A percentile compares a stretch with the other conserved stretches of the same genome.
These are phyloP conservation scores for Phyllosticta capitalensis DNA, from an alignment of 2,329 filamentous ascomycete species.

Conservation along the genomic window DNA sequence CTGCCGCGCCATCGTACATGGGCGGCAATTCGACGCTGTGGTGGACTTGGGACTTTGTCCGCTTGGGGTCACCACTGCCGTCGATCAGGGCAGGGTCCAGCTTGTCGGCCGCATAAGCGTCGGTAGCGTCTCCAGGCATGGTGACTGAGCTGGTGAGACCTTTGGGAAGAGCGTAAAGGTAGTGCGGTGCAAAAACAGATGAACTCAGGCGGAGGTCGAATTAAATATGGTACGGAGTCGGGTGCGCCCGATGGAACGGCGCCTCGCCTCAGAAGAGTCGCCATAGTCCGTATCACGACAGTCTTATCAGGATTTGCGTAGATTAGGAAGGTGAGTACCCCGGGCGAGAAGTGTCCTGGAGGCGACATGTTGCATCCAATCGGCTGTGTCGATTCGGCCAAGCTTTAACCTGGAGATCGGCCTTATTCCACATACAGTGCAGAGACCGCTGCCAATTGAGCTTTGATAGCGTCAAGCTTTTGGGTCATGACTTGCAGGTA, in stretches of 20 bases:
- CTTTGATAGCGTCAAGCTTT: background rate
- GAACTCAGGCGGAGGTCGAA: background rate
- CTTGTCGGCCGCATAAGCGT: conserved; percentile 18
- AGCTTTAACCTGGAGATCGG: background rate
- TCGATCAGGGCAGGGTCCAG: conserved; percentile 26
- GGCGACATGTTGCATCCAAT: background rate
- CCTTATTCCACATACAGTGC: background rate
- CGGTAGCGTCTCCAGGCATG: conserved; percentile 15
- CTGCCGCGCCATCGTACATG: conserved; percentile 30
- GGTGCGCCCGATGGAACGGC: background rate
- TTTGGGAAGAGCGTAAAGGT: background rate
- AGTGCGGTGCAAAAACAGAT: background rate
- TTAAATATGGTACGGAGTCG: conserved; percentile 1
- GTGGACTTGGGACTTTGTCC: conserved; percentile 19
- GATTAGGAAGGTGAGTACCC: background rate
- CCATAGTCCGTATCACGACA: background rate
- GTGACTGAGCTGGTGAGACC: background rate
- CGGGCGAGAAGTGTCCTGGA: background rate
- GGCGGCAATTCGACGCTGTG: conserved; percentile 18
- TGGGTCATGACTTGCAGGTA: background rate
- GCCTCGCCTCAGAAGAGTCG: background rate
- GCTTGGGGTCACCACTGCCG: conserved; percentile 25
- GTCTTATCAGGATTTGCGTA: background rate
- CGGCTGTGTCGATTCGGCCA: background rate
- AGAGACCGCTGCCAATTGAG: background rate